Evolutionary conservation across 768 basidiomycete species (phyloP), one percentile per base, ranked within the genome.

Genomic region (Cystofilobasidium ferigula): DNA sequence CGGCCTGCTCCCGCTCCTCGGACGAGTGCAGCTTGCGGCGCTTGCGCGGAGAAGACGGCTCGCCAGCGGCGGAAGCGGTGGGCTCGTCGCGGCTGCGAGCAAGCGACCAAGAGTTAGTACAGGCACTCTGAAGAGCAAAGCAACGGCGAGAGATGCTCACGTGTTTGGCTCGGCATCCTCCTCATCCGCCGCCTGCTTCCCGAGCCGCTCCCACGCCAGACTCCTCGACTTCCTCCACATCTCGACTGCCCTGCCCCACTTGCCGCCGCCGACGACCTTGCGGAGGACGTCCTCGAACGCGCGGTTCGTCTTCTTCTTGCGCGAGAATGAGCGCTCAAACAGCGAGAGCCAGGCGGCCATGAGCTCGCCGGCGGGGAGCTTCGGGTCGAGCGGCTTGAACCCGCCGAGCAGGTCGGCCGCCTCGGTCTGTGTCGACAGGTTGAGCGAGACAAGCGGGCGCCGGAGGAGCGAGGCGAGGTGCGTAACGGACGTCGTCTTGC

Each of bases 351-450:
- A 69, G 40, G 26, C 24, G 30, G 82, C 79, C 69, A 92, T 85
- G 47, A 95, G 75, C 34, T 78, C 79, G 10, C 82, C 81, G 0
- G 84, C 92, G 14, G 89, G 85, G 0, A 90, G 76, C 16, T 87
- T 84, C 8, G 90, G 83, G 74, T 98, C 90, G 9, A 98, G 79
- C n/a, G 95, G 95, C 74, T 92, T 93, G 76, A 94, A 92, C 0
- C 93, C 93, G 42, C 95, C 95, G 6, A 99, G 79, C 4, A 98
- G 78, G 76, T 99, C 95, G 2, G 89, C 86, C 0, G 89, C 87
- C 74, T 98, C 94, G 0, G 93, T 95, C 75, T 99, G 95, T 72
- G 93, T 89, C 1, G 91, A 95, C 71, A 98, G 76, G 74, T 99
- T 99, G 64, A 99, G 81, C 0, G 92, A 89, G 62, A 90, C 82